Percentiles rank a stretch among this genome's conserved stretches.
Evolutionary conservation across 108 stramenopile species (phyloP).

Genomic region (Stephanodiscus minutulus): DNA sequence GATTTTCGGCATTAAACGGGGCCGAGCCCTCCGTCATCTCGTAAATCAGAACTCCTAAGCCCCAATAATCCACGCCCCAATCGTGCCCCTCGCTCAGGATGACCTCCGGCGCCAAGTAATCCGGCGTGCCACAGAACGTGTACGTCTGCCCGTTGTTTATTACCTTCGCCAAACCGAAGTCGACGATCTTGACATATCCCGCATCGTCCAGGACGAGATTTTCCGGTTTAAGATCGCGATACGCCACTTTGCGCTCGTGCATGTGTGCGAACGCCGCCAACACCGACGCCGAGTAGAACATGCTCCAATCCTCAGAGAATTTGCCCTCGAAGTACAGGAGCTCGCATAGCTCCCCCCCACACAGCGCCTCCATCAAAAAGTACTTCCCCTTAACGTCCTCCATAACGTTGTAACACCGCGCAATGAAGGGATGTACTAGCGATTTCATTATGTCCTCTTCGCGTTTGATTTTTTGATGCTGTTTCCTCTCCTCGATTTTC

Average conservation of each 20-base stretch:
- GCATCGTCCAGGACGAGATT: conserved; percentile 65
- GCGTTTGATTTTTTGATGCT: conserved; percentile 57
- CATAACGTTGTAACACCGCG: conserved; percentile 47
- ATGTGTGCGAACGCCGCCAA: conserved; percentile 63
- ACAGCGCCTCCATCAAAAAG: conserved; percentile 68
- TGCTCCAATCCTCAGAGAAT: conserved; percentile 59
- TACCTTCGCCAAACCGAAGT: conserved; percentile 75
- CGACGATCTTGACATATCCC: conserved; percentile 72
- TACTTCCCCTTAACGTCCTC: conserved; percentile 60
- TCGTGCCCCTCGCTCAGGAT: conserved; percentile 85
- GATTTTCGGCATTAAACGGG: conserved; percentile 70
- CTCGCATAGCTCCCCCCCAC: conserved; percentile 74
- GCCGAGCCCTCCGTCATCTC: conserved; percentile 70
- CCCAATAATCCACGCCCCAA: conserved; percentile 80
- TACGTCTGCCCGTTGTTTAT: conserved; percentile 58
- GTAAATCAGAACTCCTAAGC: conserved; percentile 68
- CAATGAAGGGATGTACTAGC: conserved; percentile 64
- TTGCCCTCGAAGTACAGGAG: conserved; percentile 47
- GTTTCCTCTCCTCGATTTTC: conserved; percentile 55
- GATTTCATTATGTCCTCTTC: conserved; percentile 59
- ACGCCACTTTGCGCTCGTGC: conserved; percentile 71
- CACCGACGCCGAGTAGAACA: conserved; percentile 66
- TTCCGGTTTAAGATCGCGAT: conserved; percentile 75
- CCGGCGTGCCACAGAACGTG: conserved; percentile 75
- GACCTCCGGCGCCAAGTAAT: conserved; percentile 75